Base-by-base conservation (phyloP, 2,329 filamentous ascomycete genomes). In the Aureobasidium pullulans region DNA sequence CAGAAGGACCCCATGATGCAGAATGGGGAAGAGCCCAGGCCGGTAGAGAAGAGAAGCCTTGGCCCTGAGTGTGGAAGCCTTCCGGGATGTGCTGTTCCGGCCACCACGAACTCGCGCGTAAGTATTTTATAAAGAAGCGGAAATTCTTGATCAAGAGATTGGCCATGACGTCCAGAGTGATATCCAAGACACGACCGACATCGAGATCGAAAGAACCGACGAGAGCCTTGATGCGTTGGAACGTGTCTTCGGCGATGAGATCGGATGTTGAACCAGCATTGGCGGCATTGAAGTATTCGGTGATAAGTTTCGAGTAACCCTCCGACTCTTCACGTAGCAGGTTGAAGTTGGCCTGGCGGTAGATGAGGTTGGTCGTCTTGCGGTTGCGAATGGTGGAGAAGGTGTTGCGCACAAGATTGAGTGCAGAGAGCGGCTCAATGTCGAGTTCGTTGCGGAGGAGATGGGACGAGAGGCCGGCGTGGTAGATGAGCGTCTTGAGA, bases 191-290 rank as follows among this genome's bases (percentile, higher is more conserved):
- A 68, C 95, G 84, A 50, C 94, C 95, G 39, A 96, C 94, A 71
- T 99, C 94, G 63, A 99, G 81, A 72, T 99, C 93, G 69, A 99
- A 99, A 7, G 94, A 94, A 60, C 94, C 94, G 64, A 99, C 96
- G 67, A 99, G 82, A 15, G 89, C 93, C 73, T 96, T 96, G 63
- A 99, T 87, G 64, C 87, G 86, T 70, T 96, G 89, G 67, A 96
- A 96, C 0, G 91, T 91, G 67, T 91, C 87, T 66, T 89, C 85
- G 1, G 93, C 90, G 57, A 84, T 84, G 23, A 85, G 84, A 58
- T 87, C 84, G 62, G 83, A 84, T 47, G 65, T 65, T 15, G 66
- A 65, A 39, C 69, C 68, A 29, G 47, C 57, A 66, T 86, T 86
- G 67, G 88, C 90, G 0, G 89, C 95, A 7, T 90, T 93, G 73